phyloP scores from a whole-genome alignment of 768 basidiomycete species.

The Xerocomellus chrysenteron region DNA sequence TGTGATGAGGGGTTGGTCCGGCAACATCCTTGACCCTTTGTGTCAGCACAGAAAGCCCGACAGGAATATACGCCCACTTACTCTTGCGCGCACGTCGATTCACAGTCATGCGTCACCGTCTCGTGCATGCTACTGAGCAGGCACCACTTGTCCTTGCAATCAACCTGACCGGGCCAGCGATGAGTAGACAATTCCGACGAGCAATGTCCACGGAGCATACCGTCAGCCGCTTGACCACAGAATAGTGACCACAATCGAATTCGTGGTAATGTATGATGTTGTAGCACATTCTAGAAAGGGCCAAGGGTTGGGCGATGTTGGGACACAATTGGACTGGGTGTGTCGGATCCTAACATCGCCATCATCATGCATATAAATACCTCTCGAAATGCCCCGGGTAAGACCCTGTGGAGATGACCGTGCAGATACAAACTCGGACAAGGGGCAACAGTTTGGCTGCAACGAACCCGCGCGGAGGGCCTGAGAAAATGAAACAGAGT shows the following conservation, averaged over 20 bases:
- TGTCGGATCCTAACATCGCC: background rate
- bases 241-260: conserved; percentile 35
- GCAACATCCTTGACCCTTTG: conserved; percentile 22
- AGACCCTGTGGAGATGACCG: conserved; percentile 5
- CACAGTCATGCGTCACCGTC: conserved; percentile 36
- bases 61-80: conserved; percentile 17
- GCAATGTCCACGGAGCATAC: conserved; percentile 23
- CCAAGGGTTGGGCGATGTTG: background rate
- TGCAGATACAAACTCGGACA: conserved; percentile 2
- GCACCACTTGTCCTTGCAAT: conserved; percentile 44
- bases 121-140: conserved; percentile 40
- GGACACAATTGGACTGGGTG: conserved; percentile 4
- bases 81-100: conserved; percentile 37
- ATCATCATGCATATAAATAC: conserved; percentile 24
- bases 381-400: background rate
- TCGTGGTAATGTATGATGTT: conserved; percentile 33
- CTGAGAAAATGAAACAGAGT: conserved; percentile 19
- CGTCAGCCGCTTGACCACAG: conserved; percentile 32
- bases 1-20: conserved; percentile 30
- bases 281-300: conserved; percentile 32
- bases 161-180: conserved; percentile 38
- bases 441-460: background rate
- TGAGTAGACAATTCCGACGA: background rate
- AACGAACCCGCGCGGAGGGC: conserved; percentile 5
- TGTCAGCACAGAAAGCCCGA: conserved; percentile 1